Evolutionary conservation across 2,329 filamentous ascomycete genomes (phyloP).

Genomic region (Mariannaea sp.): DNA sequence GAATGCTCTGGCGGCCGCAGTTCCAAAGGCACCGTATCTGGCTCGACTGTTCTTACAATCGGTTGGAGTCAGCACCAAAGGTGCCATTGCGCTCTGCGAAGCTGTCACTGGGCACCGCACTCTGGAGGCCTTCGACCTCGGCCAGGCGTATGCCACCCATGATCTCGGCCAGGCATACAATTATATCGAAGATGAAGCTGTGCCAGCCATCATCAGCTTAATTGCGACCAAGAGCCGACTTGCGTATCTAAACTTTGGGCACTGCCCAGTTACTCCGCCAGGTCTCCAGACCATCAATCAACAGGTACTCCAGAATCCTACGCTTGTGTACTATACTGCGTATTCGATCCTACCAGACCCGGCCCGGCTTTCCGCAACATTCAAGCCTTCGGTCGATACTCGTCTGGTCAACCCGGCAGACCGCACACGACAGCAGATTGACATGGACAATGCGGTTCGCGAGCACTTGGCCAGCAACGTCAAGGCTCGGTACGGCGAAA

Average conservation of each 20-base stretch:
- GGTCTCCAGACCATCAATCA: slow-evolving; percentile 37
- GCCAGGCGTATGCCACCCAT: slow-evolving; percentile 52
- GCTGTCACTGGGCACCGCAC: slow-evolving; percentile 43
- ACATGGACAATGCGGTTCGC: slow-evolving; percentile 38
- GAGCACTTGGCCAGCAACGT: slow-evolving; percentile 42
- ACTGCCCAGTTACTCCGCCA: slow-evolving; percentile 42
- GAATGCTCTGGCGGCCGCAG: slow-evolving; percentile 38
- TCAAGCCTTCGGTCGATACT: slow-evolving; percentile 39
- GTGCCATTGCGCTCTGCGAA: slow-evolving; percentile 45
- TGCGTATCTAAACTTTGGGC: slow-evolving; percentile 49
- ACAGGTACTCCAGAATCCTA: slow-evolving; percentile 38
- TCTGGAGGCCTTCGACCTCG: slow-evolving; percentile 49
- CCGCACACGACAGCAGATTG: slow-evolving; percentile 33
- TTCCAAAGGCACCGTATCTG: slow-evolving; percentile 42
- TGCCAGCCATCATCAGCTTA: slow-evolving; percentile 42
- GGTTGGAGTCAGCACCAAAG: slow-evolving; percentile 48
- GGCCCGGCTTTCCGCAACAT: slow-evolving; percentile 27
- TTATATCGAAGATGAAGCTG: slow-evolving; percentile 48
- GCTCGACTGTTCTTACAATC: slow-evolving; percentile 49
- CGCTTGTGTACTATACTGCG: slow-evolving; percentile 46
- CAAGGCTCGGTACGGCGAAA: slow-evolving; percentile 38
- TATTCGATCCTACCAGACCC: slow-evolving; percentile 44
- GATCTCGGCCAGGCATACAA: slow-evolving; percentile 54
- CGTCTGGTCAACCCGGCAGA: slow-evolving; percentile 33
- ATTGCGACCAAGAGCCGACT: slow-evolving; percentile 41